A percentile compares a stretch with the other conserved stretches of the same genome.
Evolutionary conservation across 1,284 basidiomycete species (phyloP).

Genomic region (Farysia itapuensis): DNA sequence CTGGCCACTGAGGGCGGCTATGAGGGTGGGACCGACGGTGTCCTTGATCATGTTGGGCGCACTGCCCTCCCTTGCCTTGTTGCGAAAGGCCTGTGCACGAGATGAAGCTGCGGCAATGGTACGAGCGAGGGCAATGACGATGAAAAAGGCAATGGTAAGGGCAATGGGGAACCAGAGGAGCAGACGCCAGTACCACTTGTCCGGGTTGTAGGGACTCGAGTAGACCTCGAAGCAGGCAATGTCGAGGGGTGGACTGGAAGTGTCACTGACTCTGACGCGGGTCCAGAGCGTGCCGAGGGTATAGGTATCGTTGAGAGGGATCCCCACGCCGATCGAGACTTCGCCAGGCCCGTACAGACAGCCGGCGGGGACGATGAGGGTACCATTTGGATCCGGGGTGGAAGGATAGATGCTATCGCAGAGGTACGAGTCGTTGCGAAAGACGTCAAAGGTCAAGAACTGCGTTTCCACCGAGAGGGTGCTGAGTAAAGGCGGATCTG

Average conservation of each 20-base stretch:
- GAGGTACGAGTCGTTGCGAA: constrained; percentile 45
- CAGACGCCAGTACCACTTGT: constrained; percentile 71
- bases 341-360: constrained; percentile 64
- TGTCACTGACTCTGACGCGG: constrained; percentile 82
- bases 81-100: constrained; percentile 33
- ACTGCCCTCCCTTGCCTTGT: constrained; percentile 49
- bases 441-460: constrained; percentile 50
- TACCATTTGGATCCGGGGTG: constrained; percentile 33
- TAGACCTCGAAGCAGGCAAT: constrained; percentile 78
- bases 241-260: constrained; percentile 68
- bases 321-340: constrained; percentile 76
- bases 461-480: constrained; percentile 40
- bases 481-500: constrained; percentile 22
- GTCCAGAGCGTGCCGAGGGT: constrained; percentile 81
- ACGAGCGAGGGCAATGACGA: constrained; percentile 75
- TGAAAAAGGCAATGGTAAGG: constrained; percentile 77
- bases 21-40: constrained; percentile 61
- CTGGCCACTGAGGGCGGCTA: constrained; percentile 87
- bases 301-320: constrained; percentile 72
- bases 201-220: constrained; percentile 73
- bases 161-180: constrained; percentile 81
- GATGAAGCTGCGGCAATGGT: constrained; percentile 48
- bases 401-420: constrained; percentile 50
- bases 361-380: constrained; percentile 23
- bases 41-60: constrained; percentile 45